phyloP scores from a whole-genome alignment of 768 basidiomycete genomes.

The Lactifluus volemus region DNA sequence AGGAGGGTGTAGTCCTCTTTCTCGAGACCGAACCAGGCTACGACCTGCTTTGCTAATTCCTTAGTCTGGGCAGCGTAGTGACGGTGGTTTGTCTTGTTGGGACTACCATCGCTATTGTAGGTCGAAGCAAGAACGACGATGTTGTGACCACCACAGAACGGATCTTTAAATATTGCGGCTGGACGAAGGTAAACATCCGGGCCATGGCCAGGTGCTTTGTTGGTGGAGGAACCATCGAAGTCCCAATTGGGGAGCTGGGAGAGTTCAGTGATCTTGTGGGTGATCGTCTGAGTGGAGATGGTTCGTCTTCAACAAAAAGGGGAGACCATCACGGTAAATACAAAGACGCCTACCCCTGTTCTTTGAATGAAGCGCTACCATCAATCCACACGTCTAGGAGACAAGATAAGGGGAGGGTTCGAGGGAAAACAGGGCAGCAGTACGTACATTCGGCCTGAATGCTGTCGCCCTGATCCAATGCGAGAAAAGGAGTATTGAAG shows the following conservation, averaged over 20 bases:
- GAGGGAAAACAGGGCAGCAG: conserved; percentile 13
- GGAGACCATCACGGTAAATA: neutral
- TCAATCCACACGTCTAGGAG: conserved; percentile 93
- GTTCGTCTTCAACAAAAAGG: neutral
- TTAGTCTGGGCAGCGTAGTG: conserved; percentile 91
- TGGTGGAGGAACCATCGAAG: conserved; percentile 97
- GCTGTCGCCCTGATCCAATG: conserved; percentile 84
- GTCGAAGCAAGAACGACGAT: conserved; percentile 95
- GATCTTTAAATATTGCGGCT: conserved; percentile 95
- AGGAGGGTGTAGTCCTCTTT: conserved; percentile 95
- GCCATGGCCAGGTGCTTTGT: conserved; percentile 91
- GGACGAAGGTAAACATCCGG: conserved; percentile 99
- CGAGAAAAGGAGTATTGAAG: conserved; percentile 86
- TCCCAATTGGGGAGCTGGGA: conserved; percentile 95
- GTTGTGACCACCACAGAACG: conserved; percentile 98
- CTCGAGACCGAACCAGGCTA: conserved; percentile 97
- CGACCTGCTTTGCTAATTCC: conserved; percentile 73
- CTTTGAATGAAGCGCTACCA: conserved; percentile 91
- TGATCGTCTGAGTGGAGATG: conserved; percentile 55
- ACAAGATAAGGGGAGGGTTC: conserved; percentile 9
- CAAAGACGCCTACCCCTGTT: conserved; percentile 60
- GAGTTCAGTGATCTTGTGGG: conserved; percentile 80
- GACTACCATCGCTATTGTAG: conserved; percentile 98
- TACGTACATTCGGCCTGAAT: conserved; percentile 86
- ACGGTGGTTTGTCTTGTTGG: conserved; percentile 94